Evolutionary conservation across 129 eudicot species (phyloP).

Genomic region (Smallanthus sonchifolius): DNA sequence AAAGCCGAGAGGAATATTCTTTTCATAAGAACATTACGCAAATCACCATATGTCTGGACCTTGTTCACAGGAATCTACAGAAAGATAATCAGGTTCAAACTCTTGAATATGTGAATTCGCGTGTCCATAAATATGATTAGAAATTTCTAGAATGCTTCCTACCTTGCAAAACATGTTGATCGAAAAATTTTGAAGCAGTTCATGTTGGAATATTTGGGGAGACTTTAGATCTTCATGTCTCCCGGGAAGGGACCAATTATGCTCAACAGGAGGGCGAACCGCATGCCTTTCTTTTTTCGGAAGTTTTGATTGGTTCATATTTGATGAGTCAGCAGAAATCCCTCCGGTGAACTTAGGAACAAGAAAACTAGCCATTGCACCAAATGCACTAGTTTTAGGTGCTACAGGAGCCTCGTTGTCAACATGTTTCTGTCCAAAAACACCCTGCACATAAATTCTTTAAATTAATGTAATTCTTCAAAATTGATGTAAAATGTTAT

Average conservation of each 20-base stretch:
- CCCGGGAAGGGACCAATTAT: slow-evolving; percentile 91
- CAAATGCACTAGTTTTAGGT: slow-evolving; percentile 79
- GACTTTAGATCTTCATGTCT: slow-evolving; percentile 38
- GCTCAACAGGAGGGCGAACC: slow-evolving; percentile 93
- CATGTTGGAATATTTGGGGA: slow-evolving; percentile 98
- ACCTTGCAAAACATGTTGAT: slow-evolving; percentile 99
- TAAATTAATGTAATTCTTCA: slow-evolving; percentile 6
- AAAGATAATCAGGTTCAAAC: slow-evolving; percentile 6
- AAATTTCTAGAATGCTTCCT: slow-evolving; percentile 3
- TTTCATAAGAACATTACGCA: slow-evolving; percentile 96
- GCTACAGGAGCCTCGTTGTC: slow-evolving; percentile 57
- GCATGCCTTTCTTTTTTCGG: slow-evolving; percentile 79
- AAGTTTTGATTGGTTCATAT: slow-evolving; percentile 60
- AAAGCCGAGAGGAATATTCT: slow-evolving; percentile 96
- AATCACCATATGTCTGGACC: slow-evolving; percentile 76
- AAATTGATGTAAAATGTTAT: not conserved
- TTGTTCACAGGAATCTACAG: slow-evolving; percentile 89
- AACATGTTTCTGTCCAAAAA: slow-evolving; percentile 69
- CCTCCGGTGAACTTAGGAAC: slow-evolving; percentile 95
- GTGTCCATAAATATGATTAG: not conserved
- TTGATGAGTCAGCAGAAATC: slow-evolving; percentile 55
- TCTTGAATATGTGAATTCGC: not conserved
- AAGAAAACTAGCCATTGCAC: slow-evolving; percentile 96
- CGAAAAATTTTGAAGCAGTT: slow-evolving; percentile 87
- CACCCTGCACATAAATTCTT: slow-evolving; percentile 49